A percentile compares a stretch with the other conserved stretches of the same genome.
Evolutionary conservation across 805 yeast species (phyloP).

Genomic region (Teunomyces stri): DNA sequence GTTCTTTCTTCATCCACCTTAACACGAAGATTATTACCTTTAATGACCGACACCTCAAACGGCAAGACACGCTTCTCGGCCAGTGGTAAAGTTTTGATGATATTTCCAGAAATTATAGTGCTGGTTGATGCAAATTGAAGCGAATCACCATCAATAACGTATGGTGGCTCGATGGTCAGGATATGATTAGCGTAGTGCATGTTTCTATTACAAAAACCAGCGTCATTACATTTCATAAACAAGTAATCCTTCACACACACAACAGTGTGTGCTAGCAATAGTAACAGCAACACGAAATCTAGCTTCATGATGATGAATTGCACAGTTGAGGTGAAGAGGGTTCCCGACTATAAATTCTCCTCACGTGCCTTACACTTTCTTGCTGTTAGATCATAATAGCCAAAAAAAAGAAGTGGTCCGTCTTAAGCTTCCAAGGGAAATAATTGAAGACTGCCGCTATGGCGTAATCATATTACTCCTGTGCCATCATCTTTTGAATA

Average conservation of each 20-base stretch:
- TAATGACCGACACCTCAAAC: constrained; percentile 54
- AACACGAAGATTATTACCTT: constrained; percentile 59
- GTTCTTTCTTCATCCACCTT: constrained; percentile 59
- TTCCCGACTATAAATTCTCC: neutral
- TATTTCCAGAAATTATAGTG: constrained; percentile 42
- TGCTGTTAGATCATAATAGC: too few relatives aligned
- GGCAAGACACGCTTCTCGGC: constrained; percentile 42
- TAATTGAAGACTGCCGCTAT: too few relatives aligned
- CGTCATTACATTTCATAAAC: constrained; percentile 73
- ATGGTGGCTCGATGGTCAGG: constrained; percentile 15
- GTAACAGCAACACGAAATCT: constrained; percentile 1
- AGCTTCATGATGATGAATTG: neutral
- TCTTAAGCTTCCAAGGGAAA: too few relatives aligned
- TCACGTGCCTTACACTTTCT: neutral
- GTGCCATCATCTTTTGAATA: too few relatives aligned
- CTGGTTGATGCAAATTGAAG: constrained; percentile 11
- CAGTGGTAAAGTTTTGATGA: constrained; percentile 41
- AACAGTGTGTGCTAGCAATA: neutral
- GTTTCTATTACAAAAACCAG: constrained; percentile 84
- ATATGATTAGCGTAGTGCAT: constrained; percentile 55
- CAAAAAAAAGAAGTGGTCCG: too few relatives aligned
- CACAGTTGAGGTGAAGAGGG: too few relatives aligned
- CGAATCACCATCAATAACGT: constrained; percentile 22
- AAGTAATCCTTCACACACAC: constrained; percentile 56
- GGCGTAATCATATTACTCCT: too few relatives aligned